phyloP scores from a whole-genome alignment of 2,329 filamentous ascomycete species.

The Parastagonospora avenae region DNA sequence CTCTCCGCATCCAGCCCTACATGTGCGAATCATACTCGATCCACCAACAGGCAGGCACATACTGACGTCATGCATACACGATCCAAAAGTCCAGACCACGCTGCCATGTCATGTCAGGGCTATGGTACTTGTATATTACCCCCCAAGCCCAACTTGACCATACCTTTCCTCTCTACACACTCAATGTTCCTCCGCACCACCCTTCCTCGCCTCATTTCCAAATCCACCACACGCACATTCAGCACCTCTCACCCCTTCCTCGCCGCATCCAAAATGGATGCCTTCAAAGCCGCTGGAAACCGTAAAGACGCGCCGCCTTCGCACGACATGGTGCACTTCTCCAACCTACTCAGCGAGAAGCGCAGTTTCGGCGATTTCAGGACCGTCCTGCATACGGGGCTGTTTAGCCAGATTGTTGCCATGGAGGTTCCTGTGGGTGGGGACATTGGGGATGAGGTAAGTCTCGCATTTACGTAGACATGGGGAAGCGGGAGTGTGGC shows the following conservation, averaged over 20 bases:
- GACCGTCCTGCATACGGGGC: slow-evolving; percentile 65
- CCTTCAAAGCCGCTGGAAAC: slow-evolving; percentile 35
- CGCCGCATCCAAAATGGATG: slow-evolving; percentile 20
- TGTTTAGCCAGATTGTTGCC: slow-evolving; percentile 66
- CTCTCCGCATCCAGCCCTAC: neutral
- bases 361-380: slow-evolving; percentile 64
- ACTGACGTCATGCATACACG: neutral
- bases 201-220: neutral
- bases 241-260: too few relatives aligned
- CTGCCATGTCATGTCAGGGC: too few relatives aligned
- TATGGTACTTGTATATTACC: too few relatives aligned
- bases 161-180: too few relatives aligned
- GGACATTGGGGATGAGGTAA: slow-evolving; percentile 69
- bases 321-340: slow-evolving; percentile 65
- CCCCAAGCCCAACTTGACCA: too few relatives aligned
- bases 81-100: neutral
- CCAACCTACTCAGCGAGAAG: slow-evolving; percentile 59
- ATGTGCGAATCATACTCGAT: too few relatives aligned
- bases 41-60: neutral
- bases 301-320: slow-evolving; percentile 33
- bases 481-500: too few relatives aligned
- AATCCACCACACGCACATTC: neutral
- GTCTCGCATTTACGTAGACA: too few relatives aligned
- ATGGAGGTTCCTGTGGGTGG: slow-evolving; percentile 69
- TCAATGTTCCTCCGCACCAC: neutral